These are phyloP conservation scores for Globisporangium perplexum DNA, from an alignment of 352 stramenopile genomes.

Conservation along the genomic window DNA sequence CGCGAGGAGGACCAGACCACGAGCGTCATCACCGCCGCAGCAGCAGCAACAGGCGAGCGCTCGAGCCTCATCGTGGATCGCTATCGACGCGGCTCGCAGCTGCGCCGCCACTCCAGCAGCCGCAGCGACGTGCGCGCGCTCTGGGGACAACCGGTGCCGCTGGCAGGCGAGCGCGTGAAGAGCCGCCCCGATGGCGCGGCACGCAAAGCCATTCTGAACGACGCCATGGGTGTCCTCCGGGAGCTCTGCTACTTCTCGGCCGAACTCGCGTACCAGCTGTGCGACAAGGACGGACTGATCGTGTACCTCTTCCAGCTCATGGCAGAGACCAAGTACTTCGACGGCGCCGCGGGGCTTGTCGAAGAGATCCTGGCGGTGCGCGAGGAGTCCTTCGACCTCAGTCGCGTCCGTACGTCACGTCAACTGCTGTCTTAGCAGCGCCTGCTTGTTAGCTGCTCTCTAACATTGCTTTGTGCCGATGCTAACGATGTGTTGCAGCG, in stretches of 20 bases:
- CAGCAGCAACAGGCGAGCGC: constrained; percentile 15
- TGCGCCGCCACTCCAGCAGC: constrained; percentile 20
- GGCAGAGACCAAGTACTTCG: constrained; percentile 85
- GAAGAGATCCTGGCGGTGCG: constrained; percentile 92
- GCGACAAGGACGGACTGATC: constrained; percentile 82
- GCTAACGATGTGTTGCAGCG: constrained; percentile 29
- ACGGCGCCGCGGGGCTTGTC: constrained; percentile 85
- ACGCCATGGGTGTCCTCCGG: constrained; percentile 72
- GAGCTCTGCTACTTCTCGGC: constrained; percentile 83
- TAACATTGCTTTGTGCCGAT: not conserved
- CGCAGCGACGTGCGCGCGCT: constrained; percentile 51
- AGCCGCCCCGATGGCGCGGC: constrained; percentile 38
- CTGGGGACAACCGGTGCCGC: constrained; percentile 40
- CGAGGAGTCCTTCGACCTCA: constrained; percentile 76
- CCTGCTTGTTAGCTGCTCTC: not conserved
- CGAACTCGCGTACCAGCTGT: constrained; percentile 56
- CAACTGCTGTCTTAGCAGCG: not conserved
- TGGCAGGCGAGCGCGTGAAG: constrained; percentile 27
- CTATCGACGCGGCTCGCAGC: constrained; percentile 16
- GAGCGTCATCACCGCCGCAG: constrained; percentile 1
- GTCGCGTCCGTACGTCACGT: constrained; percentile 64
- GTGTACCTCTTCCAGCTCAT: constrained; percentile 94
- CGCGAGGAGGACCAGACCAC: constrained; percentile 41
- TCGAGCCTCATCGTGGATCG: constrained; percentile 31
- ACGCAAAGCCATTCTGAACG: constrained; percentile 54